Conservation (phyloP, 1,284 basidiomycete species). For the Pseudozyma flocculosa region DNA sequence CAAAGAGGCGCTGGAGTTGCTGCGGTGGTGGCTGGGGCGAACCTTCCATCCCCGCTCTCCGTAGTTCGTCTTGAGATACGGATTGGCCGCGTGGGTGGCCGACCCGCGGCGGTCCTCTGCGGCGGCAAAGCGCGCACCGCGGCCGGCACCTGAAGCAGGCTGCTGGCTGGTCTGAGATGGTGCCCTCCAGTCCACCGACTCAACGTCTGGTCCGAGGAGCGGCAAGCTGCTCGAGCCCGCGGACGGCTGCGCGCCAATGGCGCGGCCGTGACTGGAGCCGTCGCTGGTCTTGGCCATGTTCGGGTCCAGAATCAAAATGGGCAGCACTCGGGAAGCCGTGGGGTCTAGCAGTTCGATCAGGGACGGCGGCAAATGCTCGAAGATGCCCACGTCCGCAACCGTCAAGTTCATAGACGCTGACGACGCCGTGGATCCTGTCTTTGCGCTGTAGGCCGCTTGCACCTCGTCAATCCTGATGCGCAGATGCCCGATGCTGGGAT, state of each 20-base stretch:
- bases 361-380: constrained; percentile 20
- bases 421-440: neutral
- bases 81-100: constrained; percentile 2
- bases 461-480: constrained; percentile 19
- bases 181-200: constrained; percentile 1
- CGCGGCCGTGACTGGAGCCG: too few relatives aligned
- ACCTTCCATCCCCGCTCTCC: constrained; percentile 45
- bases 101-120: constrained; percentile 7
- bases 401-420: constrained; percentile 3
- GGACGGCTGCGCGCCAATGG: too few relatives aligned
- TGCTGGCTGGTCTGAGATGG: neutral
- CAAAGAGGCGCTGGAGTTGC: neutral
- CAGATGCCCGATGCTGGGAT: constrained; percentile 38
- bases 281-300: constrained; percentile 3
- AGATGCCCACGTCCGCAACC: constrained; percentile 21
- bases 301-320: constrained; percentile 26
- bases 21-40: constrained; percentile 1
- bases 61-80: constrained; percentile 21
- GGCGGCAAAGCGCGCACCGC: constrained; percentile 16
- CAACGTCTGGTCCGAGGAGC: neutral
- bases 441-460: neutral
- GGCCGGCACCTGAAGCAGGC: neutral
- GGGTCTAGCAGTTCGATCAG: constrained; percentile 9
- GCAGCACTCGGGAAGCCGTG: constrained; percentile 14
- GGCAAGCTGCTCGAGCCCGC: too few relatives aligned